Evolutionary conservation across 2,329 filamentous ascomycete species (phyloP).

Genomic region (Aspergillus fructus): DNA sequence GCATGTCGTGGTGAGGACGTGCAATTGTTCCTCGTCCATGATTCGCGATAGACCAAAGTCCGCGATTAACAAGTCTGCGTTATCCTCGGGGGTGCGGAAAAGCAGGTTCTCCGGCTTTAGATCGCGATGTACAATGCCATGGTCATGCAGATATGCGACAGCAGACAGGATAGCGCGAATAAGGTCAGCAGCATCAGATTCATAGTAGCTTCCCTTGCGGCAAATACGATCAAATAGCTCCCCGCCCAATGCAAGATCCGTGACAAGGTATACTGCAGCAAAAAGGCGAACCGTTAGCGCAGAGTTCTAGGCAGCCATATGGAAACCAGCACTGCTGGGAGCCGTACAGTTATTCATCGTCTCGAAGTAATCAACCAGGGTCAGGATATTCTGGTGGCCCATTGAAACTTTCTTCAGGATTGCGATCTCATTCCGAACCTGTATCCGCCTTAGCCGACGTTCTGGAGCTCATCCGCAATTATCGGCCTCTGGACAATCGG

Average conservation of each 20-base stretch:
- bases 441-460: slow-evolving; percentile 9
- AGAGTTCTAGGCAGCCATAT: background rate
- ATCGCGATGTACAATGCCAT: slow-evolving; percentile 97
- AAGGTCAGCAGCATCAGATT: slow-evolving; percentile 91
- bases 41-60: slow-evolving; percentile 95
- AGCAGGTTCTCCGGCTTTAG: slow-evolving; percentile 96
- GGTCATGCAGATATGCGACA: slow-evolving; percentile 97
- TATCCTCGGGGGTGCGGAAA: slow-evolving; percentile 96
- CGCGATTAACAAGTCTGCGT: slow-evolving; percentile 92
- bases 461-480: slow-evolving; percentile 11
- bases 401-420: slow-evolving; percentile 98
- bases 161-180: slow-evolving; percentile 93
- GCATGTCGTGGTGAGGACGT: slow-evolving; percentile 95
- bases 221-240: slow-evolving; percentile 99
- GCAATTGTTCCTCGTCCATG: slow-evolving; percentile 99
- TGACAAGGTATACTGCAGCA: slow-evolving; percentile 80
- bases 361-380: slow-evolving; percentile 97
- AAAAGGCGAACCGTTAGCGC: slow-evolving; percentile 16
- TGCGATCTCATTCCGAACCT: slow-evolving; percentile 97
- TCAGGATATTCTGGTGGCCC: slow-evolving; percentile 97
- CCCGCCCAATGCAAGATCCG: slow-evolving; percentile 90
- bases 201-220: slow-evolving; percentile 97
- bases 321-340: background rate
- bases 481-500: background rate
- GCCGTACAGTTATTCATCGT: slow-evolving; percentile 89